Conservation (phyloP, 495 filamentous ascomycete species). For the Sabuloglossum arenarium region DNA sequence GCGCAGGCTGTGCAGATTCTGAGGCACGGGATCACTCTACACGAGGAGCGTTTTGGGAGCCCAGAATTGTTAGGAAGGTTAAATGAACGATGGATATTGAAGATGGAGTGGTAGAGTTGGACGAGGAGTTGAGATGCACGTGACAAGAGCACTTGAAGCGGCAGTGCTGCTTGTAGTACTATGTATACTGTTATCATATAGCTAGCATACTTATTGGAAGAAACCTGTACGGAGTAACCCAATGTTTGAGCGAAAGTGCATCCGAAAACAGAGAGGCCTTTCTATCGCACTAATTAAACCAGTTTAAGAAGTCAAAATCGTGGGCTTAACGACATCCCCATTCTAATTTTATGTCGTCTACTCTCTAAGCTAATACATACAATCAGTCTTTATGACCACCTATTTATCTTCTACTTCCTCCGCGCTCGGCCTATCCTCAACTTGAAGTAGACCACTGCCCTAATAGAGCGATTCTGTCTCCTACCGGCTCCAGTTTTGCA, state of each 20-base stretch:
- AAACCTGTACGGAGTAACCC: not conserved
- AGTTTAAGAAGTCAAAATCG: not conserved
- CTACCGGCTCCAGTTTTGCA: not conserved
- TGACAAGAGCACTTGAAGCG: too few relatives aligned
- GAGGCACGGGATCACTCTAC: too few relatives aligned
- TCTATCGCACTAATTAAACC: not conserved
- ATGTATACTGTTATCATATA: too few relatives aligned
- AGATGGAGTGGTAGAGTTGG: too few relatives aligned
- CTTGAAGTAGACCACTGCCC: not conserved
- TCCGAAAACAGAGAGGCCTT: not conserved
- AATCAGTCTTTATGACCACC: not conserved
- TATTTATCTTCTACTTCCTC: not conserved
- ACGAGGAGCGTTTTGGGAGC: too few relatives aligned
- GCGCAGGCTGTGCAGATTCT: too few relatives aligned
- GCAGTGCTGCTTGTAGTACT: too few relatives aligned
- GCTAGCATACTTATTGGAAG: too few relatives aligned
- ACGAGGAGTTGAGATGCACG: too few relatives aligned
- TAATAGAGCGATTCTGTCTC: not conserved
- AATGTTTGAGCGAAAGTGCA: not conserved
- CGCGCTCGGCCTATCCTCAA: not conserved
- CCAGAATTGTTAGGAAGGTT: too few relatives aligned
- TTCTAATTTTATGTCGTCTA: not conserved
- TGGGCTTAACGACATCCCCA: not conserved
- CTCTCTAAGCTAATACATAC: not conserved
- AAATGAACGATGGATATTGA: too few relatives aligned